Evolutionary conservation across 1,284 basidiomycete genomes (phyloP).

Genomic region (Kwoniella shivajii): DNA sequence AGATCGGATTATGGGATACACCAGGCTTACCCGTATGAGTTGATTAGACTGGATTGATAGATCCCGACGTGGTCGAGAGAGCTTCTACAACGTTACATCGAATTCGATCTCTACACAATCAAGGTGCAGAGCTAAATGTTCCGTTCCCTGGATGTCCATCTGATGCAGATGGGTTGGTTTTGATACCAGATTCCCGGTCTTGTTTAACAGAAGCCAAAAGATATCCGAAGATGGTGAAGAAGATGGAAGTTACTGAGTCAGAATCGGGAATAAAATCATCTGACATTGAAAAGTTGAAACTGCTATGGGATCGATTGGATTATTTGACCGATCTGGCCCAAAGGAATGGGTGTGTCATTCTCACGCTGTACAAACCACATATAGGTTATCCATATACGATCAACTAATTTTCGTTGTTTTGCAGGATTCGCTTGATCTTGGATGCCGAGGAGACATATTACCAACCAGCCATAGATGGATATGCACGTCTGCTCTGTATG

Average conservation of each 20-base stretch:
- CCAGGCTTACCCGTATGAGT: not conserved
- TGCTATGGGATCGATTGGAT: conserved; percentile 62
- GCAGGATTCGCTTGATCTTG: conserved; percentile 59
- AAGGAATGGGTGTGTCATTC: conserved; percentile 44
- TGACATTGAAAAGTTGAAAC: conserved; percentile 63
- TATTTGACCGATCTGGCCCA: conserved; percentile 64
- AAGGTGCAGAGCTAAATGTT: conserved; percentile 52
- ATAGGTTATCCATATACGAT: too few species aligned
- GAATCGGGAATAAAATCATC: too few species aligned
- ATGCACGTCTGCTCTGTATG: conserved; percentile 67
- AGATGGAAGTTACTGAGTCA: too few species aligned
- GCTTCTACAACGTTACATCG: conserved; percentile 30
- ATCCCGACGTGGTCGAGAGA: conserved; percentile 31
- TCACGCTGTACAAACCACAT: too few species aligned
- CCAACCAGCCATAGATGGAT: conserved; percentile 73
- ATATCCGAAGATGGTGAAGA: too few species aligned
- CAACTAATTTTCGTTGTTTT: not conserved
- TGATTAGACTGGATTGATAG: conserved; percentile 32
- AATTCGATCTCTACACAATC: not conserved
- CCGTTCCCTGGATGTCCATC: conserved; percentile 65
- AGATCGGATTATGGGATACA: too few species aligned
- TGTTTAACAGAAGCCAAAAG: too few species aligned
- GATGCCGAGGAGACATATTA: conserved; percentile 79
- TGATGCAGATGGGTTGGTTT: conserved; percentile 30
- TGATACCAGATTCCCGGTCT: conserved; percentile 1